A percentile compares a stretch with the other conserved stretches of the same genome.
phyloP scores from a whole-genome alignment of 805 yeast genomes.

The Zygosaccharomyces bailii region DNA sequence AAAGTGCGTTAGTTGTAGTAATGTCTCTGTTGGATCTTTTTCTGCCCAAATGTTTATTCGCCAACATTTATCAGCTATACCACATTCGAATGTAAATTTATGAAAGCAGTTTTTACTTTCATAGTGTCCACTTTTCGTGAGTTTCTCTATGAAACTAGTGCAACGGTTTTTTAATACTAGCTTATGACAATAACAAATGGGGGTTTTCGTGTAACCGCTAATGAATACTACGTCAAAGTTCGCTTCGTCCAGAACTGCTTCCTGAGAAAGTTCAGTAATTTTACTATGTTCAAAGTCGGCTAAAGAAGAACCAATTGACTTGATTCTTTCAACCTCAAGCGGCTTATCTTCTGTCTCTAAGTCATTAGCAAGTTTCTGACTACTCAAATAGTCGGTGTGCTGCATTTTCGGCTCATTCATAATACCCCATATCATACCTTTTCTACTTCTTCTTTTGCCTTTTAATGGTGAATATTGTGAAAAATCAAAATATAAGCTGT shows the following conservation, averaged over 20 bases:
- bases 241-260: neutral
- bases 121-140: constrained; percentile 8
- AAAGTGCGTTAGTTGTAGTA: constrained; percentile 19
- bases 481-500: constrained; percentile 51
- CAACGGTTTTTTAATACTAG: constrained; percentile 22
- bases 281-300: constrained; percentile 3
- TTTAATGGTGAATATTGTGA: constrained; percentile 49
- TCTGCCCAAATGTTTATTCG: constrained; percentile 8
- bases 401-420: constrained; percentile 6
- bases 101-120: constrained; percentile 10
- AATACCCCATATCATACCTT: constrained; percentile 2
- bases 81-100: neutral
- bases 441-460: constrained; percentile 2
- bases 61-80: constrained; percentile 1
- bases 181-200: constrained; percentile 26
- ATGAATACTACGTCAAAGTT: constrained; percentile 22
- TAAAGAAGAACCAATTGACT: constrained; percentile 1
- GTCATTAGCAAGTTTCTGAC: constrained; percentile 6
- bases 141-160: constrained; percentile 8
- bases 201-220: constrained; percentile 9
- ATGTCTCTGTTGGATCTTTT: neutral
- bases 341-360: constrained; percentile 12
- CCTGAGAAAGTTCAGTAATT: neutral
- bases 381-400: constrained; percentile 7
- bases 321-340: neutral